These are phyloP conservation scores for Cyanidium caldarium DNA, from an alignment of 23 red algal species.

Conservation along the genomic window DNA sequence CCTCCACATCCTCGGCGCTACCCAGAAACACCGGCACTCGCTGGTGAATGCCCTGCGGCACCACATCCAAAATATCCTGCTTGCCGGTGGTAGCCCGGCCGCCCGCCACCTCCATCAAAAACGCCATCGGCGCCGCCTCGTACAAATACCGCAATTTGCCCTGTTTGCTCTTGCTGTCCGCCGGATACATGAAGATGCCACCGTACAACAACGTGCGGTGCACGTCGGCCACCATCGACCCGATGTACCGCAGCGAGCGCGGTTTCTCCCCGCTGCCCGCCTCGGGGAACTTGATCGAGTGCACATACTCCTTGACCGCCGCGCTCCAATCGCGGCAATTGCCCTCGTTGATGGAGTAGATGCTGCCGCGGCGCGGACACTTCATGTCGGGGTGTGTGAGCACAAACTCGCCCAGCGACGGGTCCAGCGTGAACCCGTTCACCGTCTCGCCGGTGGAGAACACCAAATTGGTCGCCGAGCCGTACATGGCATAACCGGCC, in stretches of 20 bases:
- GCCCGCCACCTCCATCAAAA: constrained; percentile 83
- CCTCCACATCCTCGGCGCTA: constrained; percentile 46
- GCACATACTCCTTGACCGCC: constrained; percentile 59
- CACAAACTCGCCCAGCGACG: constrained; percentile 87
- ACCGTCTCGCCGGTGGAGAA: constrained; percentile 72
- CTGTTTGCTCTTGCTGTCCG: constrained; percentile 74
- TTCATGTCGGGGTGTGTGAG: constrained; percentile 92
- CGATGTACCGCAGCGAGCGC: constrained; percentile 90
- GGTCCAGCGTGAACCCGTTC: constrained; percentile 91
- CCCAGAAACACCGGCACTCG: constrained; percentile 25
- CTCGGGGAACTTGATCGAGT: constrained; percentile 63
- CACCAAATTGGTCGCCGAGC: constrained; percentile 87
- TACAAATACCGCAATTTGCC: constrained; percentile 81
- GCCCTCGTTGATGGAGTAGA: constrained; percentile 98
- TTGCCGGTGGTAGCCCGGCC: constrained; percentile 86
- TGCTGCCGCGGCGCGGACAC: constrained; percentile 66
- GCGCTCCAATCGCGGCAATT: constrained; percentile 82
- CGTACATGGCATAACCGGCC: constrained; percentile 97
- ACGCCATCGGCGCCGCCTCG: constrained; percentile 96
- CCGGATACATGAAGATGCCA: constrained; percentile 91
- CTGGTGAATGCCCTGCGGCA: constrained; percentile 82
- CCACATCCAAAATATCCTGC: constrained; percentile 66
- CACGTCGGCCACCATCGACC: constrained; percentile 92
- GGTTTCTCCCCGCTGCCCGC: constrained; percentile 42
- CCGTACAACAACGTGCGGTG: constrained; percentile 84